phyloP scores from a whole-genome alignment of 1,139 yeast genomes.

The Kurtzmaniella quercitrusa region DNA sequence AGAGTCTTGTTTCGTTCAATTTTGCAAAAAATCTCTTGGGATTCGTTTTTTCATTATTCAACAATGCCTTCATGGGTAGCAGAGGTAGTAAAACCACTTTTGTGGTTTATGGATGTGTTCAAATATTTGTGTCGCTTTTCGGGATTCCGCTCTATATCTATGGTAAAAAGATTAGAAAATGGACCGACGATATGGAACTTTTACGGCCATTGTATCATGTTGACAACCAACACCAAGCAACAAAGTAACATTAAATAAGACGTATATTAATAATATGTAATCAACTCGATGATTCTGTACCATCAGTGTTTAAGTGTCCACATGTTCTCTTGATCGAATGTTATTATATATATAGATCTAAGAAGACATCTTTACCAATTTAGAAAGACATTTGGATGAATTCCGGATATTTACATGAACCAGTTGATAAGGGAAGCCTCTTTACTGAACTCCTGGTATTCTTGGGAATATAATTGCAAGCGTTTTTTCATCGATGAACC shows the following conservation, averaged over 20 bases:
- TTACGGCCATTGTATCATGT: constrained; percentile 29
- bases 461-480: constrained; percentile 19
- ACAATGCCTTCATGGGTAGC: constrained; percentile 38
- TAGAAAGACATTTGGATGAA: no score
- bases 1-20: constrained; percentile 54
- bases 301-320: not conserved
- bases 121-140: constrained; percentile 43
- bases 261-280: no score
- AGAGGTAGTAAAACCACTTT: constrained; percentile 47
- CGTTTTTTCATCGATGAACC: constrained; percentile 33
- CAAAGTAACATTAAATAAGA: not conserved
- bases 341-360: no score
- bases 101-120: constrained; percentile 51
- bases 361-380: no score
- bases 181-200: constrained; percentile 45
- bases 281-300: no score
- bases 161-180: constrained; percentile 49
- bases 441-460: not conserved
- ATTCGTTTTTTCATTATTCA: constrained; percentile 54
- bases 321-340: no score
- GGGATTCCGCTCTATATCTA: constrained; percentile 54
- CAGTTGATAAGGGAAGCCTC: constrained; percentile 4
- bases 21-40: constrained; percentile 53
- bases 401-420: constrained; percentile 4
- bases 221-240: constrained; percentile 9